These are phyloP conservation scores for Diospyros kaki DNA, from an alignment of 148 eudicot species.

Conservation along the genomic window DNA sequence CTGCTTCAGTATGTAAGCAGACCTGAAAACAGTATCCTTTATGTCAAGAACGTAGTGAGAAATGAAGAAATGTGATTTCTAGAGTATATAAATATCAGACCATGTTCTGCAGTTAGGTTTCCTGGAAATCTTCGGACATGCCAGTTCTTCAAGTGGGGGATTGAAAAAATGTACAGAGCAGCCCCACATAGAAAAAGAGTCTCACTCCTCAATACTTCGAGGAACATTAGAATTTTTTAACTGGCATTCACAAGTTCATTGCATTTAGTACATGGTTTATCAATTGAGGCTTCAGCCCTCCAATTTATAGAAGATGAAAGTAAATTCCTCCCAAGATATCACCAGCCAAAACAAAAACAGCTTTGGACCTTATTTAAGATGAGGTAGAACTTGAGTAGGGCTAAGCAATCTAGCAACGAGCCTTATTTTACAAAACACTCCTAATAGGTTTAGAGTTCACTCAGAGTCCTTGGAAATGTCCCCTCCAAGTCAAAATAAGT, in stretches of 20 bases:
- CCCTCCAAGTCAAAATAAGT: too few species aligned
- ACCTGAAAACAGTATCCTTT: constrained; percentile 48
- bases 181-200: background rate
- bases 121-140: background rate
- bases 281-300: too few species aligned
- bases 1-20: constrained; percentile 89
- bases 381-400: too few species aligned
- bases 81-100: background rate
- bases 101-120: background rate
- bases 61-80: background rate
- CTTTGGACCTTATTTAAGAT: too few species aligned
- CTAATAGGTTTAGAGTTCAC: too few species aligned
- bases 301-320: too few species aligned
- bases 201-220: background rate
- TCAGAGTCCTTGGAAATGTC: too few species aligned
- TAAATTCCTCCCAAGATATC: too few species aligned
- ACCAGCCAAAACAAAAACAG: too few species aligned
- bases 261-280: background rate
- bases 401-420: too few species aligned
- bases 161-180: background rate
- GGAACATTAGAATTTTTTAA: background rate
- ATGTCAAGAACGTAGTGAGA: background rate
- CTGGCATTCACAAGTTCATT: background rate
- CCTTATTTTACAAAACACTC: too few species aligned
- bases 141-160: background rate